Percentiles rank a stretch among this genome's conserved stretches.
Conservation (phyloP, 768 basidiomycete species). For the Pseudohyphozyma bogoriensis region DNA sequence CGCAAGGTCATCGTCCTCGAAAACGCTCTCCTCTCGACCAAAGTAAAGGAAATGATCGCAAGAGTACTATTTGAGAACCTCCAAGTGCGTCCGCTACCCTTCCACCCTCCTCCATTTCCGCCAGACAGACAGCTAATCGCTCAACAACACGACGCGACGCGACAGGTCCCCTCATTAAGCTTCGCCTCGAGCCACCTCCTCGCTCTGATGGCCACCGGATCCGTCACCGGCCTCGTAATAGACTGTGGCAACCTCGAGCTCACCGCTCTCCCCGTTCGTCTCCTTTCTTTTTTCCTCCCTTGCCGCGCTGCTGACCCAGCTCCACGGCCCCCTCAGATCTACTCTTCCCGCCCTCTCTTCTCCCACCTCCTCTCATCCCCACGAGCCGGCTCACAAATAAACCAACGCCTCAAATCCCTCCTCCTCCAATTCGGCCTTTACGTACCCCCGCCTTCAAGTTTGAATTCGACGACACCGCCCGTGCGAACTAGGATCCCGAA, state of each 20-base stretch:
- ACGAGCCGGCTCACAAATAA: conserved; percentile 70
- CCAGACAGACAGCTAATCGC: background rate
- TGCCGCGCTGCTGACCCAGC: background rate
- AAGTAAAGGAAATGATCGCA: conserved; percentile 80
- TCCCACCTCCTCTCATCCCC: conserved; percentile 75
- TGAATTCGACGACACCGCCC: conserved; percentile 50
- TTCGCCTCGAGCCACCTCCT: conserved; percentile 84
- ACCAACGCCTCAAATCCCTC: conserved; percentile 67
- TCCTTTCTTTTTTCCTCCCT: background rate
- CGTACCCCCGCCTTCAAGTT: conserved; percentile 64
- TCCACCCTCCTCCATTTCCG: background rate
- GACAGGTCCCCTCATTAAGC: conserved; percentile 81
- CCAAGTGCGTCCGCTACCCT: conserved; percentile 54
- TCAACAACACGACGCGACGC: background rate
- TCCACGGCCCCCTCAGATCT: conserved; percentile 51
- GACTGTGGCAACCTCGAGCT: conserved; percentile 91
- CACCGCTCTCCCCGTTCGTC: conserved; percentile 68
- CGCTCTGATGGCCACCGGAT: conserved; percentile 70
- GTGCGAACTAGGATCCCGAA: conserved; percentile 60
- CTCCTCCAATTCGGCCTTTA: conserved; percentile 75
- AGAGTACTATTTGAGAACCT: conserved; percentile 79
- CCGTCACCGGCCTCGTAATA: conserved; percentile 84
- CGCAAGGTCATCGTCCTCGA: conserved; percentile 90
- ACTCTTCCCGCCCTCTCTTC: conserved; percentile 75
- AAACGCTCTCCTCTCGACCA: conserved; percentile 71